Base-by-base conservation (phyloP, 768 basidiomycete species). In the Postia placenta region DNA sequence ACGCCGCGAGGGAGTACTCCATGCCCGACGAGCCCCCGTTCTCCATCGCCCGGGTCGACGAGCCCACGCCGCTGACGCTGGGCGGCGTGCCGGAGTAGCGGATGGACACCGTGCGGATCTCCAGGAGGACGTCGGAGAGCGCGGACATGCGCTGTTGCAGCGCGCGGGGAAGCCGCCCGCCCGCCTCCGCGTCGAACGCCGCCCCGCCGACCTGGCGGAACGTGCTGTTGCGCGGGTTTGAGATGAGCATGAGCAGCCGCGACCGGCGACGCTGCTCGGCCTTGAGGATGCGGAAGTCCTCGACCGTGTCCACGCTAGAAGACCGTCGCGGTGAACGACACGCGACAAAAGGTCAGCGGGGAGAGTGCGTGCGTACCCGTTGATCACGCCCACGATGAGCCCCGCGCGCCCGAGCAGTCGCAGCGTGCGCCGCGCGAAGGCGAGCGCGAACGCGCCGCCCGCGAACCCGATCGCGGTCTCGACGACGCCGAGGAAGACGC, bases 391-490 rank as follows among this genome's bases (percentile, higher is more conserved):
- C 47, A 83, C 73, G 50, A 78, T 74, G 17, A 90, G 60, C 54
- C 67, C 73, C 0, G 70, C 74, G 40, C 85, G 72, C 2, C 73
- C 71, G 11, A 81, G 33, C 45, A 83, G 63, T 38, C 83, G 71
- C 28, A 91, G 51, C 19, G 80, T 66, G 14, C 87, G 76, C 30
- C 88, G 72, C 7, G 74, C 69, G 12, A 90, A 54, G 0, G 71
- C 65, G 9, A 74, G 55, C 1, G 71, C 75, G 57, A 87, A 87
- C 6, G 70, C 69, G 23, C 69, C 72, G 12, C 68, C 64, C 2
- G 73, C 74, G 55, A 87, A 88, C 0, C 86, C 88, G 9, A 83
- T 58, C 5, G 79, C 62, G 4, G 76, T 79, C 64, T 91, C 88
- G 41, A 82, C 60, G 2, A 78, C 77, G 9, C 85, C 84, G 22